A percentile compares a stretch with the other conserved stretches of the same genome.
Evolutionary conservation across 371 early-diverging fungal genomes (phyloP).

Genomic region (Saksenaea vasiformis): DNA sequence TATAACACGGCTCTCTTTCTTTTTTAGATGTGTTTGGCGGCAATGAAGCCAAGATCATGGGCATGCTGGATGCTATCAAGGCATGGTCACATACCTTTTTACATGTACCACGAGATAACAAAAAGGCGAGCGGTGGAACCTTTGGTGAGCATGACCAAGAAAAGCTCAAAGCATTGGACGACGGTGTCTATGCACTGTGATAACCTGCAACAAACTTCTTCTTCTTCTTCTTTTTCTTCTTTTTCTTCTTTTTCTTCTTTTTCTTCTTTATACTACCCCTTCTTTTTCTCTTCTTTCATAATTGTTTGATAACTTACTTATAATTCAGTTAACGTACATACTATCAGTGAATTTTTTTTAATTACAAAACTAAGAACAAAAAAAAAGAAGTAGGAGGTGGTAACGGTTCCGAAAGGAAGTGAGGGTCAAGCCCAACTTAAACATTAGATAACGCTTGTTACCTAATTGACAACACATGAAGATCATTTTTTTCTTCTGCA

Average conservation of each 20-base stretch:
- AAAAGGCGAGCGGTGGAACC: conserved; percentile 37
- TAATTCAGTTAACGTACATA: conserved; percentile 5
- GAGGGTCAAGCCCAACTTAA: too few relatives aligned
- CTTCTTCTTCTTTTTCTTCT: not conserved
- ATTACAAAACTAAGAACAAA: not conserved
- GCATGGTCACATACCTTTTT: conserved; percentile 23
- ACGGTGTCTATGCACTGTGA: not conserved
- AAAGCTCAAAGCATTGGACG: conserved; percentile 22
- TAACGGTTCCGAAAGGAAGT: too few relatives aligned
- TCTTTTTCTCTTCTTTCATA: not conserved
- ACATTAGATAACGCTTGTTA: too few relatives aligned
- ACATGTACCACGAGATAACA: conserved; percentile 11
- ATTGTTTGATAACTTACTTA: conserved; percentile 4
- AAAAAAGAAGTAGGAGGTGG: too few relatives aligned
- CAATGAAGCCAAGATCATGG: conserved; percentile 48
- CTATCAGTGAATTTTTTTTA: not conserved
- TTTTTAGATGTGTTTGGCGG: conserved; percentile 48
- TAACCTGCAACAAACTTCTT: not conserved
- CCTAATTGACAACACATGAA: not conserved
- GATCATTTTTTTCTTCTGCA: not conserved
- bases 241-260: not conserved
- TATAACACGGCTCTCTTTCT: too few relatives aligned
- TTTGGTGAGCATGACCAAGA: conserved; percentile 31
- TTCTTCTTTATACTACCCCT: too few relatives aligned
- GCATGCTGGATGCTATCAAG: conserved; percentile 50